Base-by-base conservation (phyloP, 176 grass and related monocot genomes). In the Luzula sylvatica region DNA sequence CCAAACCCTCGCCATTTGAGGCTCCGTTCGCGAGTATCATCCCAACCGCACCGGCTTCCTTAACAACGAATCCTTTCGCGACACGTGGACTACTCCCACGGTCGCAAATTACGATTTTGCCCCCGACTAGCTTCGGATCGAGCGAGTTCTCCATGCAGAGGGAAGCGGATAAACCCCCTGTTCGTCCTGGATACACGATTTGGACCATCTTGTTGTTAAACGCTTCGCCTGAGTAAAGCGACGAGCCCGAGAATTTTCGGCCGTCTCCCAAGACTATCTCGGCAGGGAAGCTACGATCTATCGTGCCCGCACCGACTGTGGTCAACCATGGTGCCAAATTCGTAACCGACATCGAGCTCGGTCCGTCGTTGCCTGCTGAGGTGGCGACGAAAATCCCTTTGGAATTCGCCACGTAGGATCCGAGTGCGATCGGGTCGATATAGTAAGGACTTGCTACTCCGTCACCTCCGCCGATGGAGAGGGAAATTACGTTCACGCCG, bases 131-230 rank as follows among this genome's bases (percentile, higher is more conserved):
- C 5, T 80, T 79, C 2, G 90, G 90, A 27, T 96, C 84, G 41
- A 96, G 76, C 21, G 90, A 96, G 59, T 89, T 96, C 24, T 96
- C 90, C 90, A 89, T 86, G 75, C 90, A 96, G 21, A 96, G 67
- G 0, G 90, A 86, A 4, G 84, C 81, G 0, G 90, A 86, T 15
- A 96, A 45, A 42, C 77, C 81, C 2, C 81, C 71, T 1, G 74
- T 38, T 16, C 55, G 57, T 16, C 90, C 90, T 0, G 90, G 90
- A 55, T 96, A 96, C 22, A 77, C 83, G 4, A 96, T 8, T 3
- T 77, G 72, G 32, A 86, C 8, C 71, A 81, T 79, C 0, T 58
- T 65, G 18, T 56, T 73, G 2, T 24, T 8, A 5, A 89, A 51
- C 3, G 70, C 70, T 67, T 79, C 78, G 9, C 90, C 90, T 14